Base-by-base conservation (phyloP, 306 rosid species). In the Vachellia pachyceras region DNA sequence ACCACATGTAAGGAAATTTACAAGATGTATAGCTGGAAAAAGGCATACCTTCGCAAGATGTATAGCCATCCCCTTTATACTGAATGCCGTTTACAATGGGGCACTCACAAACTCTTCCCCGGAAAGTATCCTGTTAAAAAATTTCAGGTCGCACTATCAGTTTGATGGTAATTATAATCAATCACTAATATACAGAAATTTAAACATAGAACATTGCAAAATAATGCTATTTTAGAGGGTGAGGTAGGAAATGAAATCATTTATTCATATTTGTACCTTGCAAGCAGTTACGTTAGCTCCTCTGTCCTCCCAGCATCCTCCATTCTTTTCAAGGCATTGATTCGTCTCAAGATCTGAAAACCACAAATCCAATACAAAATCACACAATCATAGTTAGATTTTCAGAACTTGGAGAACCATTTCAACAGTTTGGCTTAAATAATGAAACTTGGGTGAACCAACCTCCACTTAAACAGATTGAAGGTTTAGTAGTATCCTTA, bases 51-150 rank as follows among this genome's bases (percentile, higher is more conserved):
- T 84, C 84, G 70, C 99, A 95, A 68, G 89, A 77, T 54, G 87
- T 77, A 79, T 95, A 95, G 40, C 98, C 99, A 84, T 93, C 94
- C 52, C 99, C 99, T 77, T 11, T 89, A 42, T 95, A 95, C 79
- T 90, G 96, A 83, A 95, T 91, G 65, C 99, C 98, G 4, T 85
- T 84, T 74, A 86, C 93, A 22, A 84, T 73, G 60, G 99, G 99
- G 82, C 99, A 95, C 87, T 93, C 93, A 2, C 99, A 95, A 83
- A 95, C 89, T 90, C 98, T 92, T 86, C 98, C 99, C 85, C 99
- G 80, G 70, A 91, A 95, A 42, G 99, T 95, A 78, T 95, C 99
- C 99, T 95, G 93, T 76, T 3, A 82, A 78, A 29, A 41, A 33
- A 65, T n/a, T 10, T 41, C 61, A 10, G 41, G 36, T 73, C 72